Conservation (phyloP, 2,329 filamentous ascomycete species). For the Penicillium nordicum region DNA sequence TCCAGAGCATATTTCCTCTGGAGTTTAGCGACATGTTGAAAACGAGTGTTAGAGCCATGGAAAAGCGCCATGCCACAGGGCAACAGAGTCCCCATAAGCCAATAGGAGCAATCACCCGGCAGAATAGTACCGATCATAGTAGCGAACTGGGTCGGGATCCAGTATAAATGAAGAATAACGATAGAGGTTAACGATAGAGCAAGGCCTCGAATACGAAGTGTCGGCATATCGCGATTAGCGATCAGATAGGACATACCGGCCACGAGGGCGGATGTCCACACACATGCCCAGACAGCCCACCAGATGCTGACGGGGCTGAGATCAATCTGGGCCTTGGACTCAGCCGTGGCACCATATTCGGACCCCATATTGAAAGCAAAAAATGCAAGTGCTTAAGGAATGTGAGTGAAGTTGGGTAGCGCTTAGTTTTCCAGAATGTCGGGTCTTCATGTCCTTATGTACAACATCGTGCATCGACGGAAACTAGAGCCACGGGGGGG, state of each 20-base stretch:
- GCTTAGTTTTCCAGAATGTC: not conserved
- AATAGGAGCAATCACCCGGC: slow-evolving; percentile 58
- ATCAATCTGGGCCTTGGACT: slow-evolving; percentile 23
- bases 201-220: slow-evolving; percentile 40
- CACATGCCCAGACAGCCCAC: slow-evolving; percentile 27
- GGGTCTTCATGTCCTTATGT: slow-evolving; percentile 4
- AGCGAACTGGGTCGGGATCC: slow-evolving; percentile 34
- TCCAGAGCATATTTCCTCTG: slow-evolving; percentile 47
- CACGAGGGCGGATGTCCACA: slow-evolving; percentile 35
- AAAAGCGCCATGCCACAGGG: slow-evolving; percentile 65
- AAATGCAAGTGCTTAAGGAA: slow-evolving; percentile 9
- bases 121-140: slow-evolving; percentile 35
- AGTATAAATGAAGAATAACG: slow-evolving; percentile 40
- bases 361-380: slow-evolving; percentile 25
- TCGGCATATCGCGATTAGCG: slow-evolving; percentile 31
- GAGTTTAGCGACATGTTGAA: slow-evolving; percentile 56
- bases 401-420: slow-evolving; percentile 19
- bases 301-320: slow-evolving; percentile 27
- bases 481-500: not conserved
- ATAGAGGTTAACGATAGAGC: slow-evolving; percentile 36
- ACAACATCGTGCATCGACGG: not conserved
- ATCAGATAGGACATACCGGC: slow-evolving; percentile 34
- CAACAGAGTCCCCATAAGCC: slow-evolving; percentile 65
- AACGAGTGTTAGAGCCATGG: slow-evolving; percentile 61
- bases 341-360: slow-evolving; percentile 27